Evolutionary conservation across 805 yeast species (phyloP).

Genomic region (Sungouiozyma ichnusensis): DNA sequence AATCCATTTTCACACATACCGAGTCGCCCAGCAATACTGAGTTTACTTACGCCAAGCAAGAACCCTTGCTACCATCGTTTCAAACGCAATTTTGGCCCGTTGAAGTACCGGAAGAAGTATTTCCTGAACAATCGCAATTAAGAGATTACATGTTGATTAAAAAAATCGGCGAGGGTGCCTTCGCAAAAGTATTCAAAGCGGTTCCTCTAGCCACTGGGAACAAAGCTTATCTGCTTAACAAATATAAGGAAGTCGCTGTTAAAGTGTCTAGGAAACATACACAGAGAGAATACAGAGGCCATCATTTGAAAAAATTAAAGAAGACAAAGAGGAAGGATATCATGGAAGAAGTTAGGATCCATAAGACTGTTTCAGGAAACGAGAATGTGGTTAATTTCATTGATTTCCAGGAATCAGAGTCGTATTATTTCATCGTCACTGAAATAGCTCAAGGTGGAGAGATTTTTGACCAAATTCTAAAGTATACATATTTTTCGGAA

Average conservation of each 20-base stretch:
- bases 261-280: slow-evolving; percentile 53
- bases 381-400: slow-evolving; percentile 50
- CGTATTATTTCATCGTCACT: slow-evolving; percentile 54
- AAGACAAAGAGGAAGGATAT: slow-evolving; percentile 39
- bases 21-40: neutral
- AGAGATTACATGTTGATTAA: slow-evolving; percentile 32
- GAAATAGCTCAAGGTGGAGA: slow-evolving; percentile 67
- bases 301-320: slow-evolving; percentile 7
- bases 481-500: slow-evolving; percentile 52
- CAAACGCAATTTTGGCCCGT: neutral
- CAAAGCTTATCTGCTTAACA: slow-evolving; percentile 7
- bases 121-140: slow-evolving; percentile 30
- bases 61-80: neutral
- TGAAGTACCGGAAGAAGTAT: slow-evolving; percentile 4
- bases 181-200: slow-evolving; percentile 65
- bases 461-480: slow-evolving; percentile 52
- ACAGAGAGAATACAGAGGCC: slow-evolving; percentile 35
- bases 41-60: neutral
- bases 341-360: slow-evolving; percentile 67
- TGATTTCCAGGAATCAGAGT: slow-evolving; percentile 51
- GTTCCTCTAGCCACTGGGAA: slow-evolving; percentile 13
- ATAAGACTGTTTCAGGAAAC: slow-evolving; percentile 44
- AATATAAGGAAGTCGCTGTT: slow-evolving; percentile 33
- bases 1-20: neutral
- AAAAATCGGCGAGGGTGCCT: slow-evolving; percentile 73